Evolutionary conservation across 352 stramenopile genomes (phyloP), one percentile per base, ranked within the genome.

Genomic region (Phytophthora crassamura): DNA sequence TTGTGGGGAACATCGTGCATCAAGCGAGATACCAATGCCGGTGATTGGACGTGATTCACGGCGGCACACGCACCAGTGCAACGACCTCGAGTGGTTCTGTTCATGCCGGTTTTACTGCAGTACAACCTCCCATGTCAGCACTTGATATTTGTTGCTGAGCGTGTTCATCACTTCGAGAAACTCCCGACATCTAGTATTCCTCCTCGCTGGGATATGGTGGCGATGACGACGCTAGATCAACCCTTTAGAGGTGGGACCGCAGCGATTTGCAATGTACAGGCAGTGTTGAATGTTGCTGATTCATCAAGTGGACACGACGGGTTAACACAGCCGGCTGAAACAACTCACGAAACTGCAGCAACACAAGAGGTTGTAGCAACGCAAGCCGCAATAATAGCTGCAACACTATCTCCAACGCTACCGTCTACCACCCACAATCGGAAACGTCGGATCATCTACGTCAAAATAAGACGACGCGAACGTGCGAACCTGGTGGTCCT

Each of bases 101-200:
- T 38, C 56, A 7, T 64, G 56, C 11, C 36, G 42, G 28, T 56
- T 64, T 35, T 50, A 50, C 12, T 18, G 38, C 11, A 56, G 5
- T 42, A 56, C 25, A 25, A 50, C 39, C 28, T 64, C 14, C 35
- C 56, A 49, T 64, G 43, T 34, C 54, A 47, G 20, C 54, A 62
- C 28, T 16, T 62, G 20, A 53, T 54, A 22, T 54, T 41, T 48
- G 39, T 62, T 28, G 54, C 54, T 28, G 18, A 34, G 20, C 20
- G 34, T 32, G 34, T 48, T 2, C 25, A 54, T 42, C 5, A 40
- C 6, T 54, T 54, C 14, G 46, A 54, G 52, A 42, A 10, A 7
- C 16, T 54, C 9, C 41, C 33, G 7, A 42, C 11, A 15, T 53
- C 41, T 11, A 53, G 54, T 18, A 62, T 62, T 48, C 33, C 22